Evolutionary conservation across 2,329 filamentous ascomycete genomes (phyloP), one percentile per base, ranked within the genome.

Genomic region (Hortaea werneckii): DNA sequence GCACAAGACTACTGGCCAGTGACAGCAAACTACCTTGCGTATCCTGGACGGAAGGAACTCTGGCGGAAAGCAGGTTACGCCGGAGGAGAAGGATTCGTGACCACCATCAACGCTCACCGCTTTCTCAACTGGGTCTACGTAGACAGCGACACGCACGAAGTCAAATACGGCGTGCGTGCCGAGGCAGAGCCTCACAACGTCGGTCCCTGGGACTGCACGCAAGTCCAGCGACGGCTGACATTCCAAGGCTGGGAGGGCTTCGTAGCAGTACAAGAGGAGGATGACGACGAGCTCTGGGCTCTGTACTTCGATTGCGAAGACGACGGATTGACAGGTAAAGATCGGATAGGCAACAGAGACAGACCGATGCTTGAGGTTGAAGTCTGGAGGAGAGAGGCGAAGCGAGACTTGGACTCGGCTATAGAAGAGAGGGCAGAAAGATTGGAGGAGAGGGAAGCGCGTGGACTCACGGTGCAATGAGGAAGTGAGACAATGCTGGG

Each of bases 141-240:
- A 8, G 78, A 83, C 59, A 69, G 68, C 35, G 61, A 74, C 3
- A 82, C 79, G 0, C 68, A 77, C 42, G 76, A 81, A 58, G 55
- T 83, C n/a, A 77, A 74, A 53, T 81, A 82, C 58, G 79, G 60
- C 9, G 43, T 57, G 2, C 45, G 58, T 75, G 27, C 80, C 80
- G 35, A 79, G 82, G 40, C 80, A 77, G 46, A 80, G 83, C 49
- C 71, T 11, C 83, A 94, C 63, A 68, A 82, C 47, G 77, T 89
- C 44, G 87, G 86, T 11, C 82, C 84, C 3, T 94, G 85, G 84
- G 83, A 87, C 57, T 92, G 85, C 79, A 85, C 75, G 74, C 82
- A 52, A 76, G 82, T 56, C 59, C 79, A 83, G 52, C 65, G 68
- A 5, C 65, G 67, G n/a, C 53, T 80, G 30, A 75, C 65, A 11